Base-by-base conservation (phyloP, 1,284 basidiomycete genomes). In the Grifola frondosa region DNA sequence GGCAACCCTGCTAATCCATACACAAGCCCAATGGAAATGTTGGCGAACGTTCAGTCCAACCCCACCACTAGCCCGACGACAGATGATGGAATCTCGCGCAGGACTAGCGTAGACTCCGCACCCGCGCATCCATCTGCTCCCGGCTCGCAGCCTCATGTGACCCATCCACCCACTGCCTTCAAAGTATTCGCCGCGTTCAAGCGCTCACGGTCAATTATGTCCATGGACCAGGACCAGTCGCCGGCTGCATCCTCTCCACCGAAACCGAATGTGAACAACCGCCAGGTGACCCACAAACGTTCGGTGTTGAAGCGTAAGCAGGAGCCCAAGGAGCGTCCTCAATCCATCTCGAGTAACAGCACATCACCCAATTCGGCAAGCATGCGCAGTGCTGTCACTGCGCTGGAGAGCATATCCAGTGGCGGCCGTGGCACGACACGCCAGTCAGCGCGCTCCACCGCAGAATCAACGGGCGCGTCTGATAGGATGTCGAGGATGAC, bases 151-250 rank as follows among this genome's bases (percentile, higher is more conserved):
- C 32, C 28, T 17, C 48, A 50, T 17, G 38, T 36, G 12, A 32
- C 48, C 16, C 73, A 74, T 48, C 68, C 77, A 10, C 75, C 81
- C 6, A 75, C 74, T 3, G 80, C 76, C 6, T 84, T 81, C 67
- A 86, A 77, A 58, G 78, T 85, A 49, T 71, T 82, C 42, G 66
- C 68, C 16, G 77, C 74, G 5, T 84, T 87, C 62, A 85, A 78
- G 54, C 76, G 77, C 28, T 83, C 85, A 15, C 70, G 74, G 36
- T 77, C 78, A 15, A 62, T 61, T 2, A 44, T 66, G 19, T 52
- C 59, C 2, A 60, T 58, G 3, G 64, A 68, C 37, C 58, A 62
- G 13, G 52, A 58, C 23, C 54, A 50, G 13, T 52, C 55, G 16
- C 48, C 54, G 21, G 49, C 59, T 10, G 49, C 58, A 7, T 43